Evolutionary conservation across 2,329 filamentous ascomycete genomes (phyloP).

Genomic region (Xylaria sp.): DNA sequence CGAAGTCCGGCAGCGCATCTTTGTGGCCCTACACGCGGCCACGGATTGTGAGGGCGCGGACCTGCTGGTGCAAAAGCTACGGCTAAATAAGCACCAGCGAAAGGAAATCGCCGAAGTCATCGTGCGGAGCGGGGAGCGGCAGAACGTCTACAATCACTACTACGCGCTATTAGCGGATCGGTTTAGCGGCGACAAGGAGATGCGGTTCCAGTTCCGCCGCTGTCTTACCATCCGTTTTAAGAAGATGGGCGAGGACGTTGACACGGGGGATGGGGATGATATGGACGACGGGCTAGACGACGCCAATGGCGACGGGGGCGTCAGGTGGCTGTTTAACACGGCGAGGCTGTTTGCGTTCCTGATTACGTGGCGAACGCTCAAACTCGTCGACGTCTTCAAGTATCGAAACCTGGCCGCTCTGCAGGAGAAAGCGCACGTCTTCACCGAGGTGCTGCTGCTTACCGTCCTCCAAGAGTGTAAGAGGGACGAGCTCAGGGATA

Average conservation of each 20-base stretch:
- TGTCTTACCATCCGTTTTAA: constrained; percentile 88
- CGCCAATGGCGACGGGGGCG: constrained; percentile 66
- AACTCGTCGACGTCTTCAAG: constrained; percentile 64
- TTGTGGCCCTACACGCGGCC: constrained; percentile 88
- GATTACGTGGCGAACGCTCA: constrained; percentile 59
- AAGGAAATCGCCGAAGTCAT: constrained; percentile 89
- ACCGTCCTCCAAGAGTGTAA: constrained; percentile 77
- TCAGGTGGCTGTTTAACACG: constrained; percentile 63
- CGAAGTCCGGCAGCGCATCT: constrained; percentile 88
- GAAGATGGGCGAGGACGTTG: constrained; percentile 80
- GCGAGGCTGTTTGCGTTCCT: constrained; percentile 66
- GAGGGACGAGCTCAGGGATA: constrained; percentile 66
- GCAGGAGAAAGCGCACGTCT: constrained; percentile 78
- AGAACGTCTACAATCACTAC: constrained; percentile 89
- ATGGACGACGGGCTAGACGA: constrained; percentile 63
- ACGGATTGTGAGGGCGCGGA: constrained; percentile 87
- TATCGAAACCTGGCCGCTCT: constrained; percentile 83
- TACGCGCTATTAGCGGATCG: constrained; percentile 87
- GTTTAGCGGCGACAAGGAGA: constrained; percentile 80
- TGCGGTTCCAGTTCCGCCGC: constrained; percentile 88
- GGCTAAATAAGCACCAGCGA: constrained; percentile 86
- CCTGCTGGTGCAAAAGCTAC: constrained; percentile 80
- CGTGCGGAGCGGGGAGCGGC: constrained; percentile 85
- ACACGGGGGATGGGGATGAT: constrained; percentile 66
- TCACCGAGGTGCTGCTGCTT: constrained; percentile 84